Conservation (phyloP, 176 grass and related monocot species). For the Pontederia crassipes region DNA sequence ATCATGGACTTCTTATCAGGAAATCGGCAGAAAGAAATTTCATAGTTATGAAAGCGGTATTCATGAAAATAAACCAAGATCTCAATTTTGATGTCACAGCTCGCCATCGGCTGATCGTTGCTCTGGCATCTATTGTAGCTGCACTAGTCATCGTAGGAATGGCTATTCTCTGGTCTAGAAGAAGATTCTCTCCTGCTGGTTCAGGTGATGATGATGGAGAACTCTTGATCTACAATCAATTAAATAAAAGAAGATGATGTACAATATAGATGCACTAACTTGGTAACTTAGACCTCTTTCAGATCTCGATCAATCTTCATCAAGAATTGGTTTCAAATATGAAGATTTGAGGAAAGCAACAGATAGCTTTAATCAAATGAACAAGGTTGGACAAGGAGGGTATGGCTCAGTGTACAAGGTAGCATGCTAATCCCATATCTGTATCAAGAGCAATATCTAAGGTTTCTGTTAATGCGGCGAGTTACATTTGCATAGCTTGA, state of each 20-base stretch:
- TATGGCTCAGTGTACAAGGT: conserved; percentile 83
- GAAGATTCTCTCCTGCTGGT: conserved; percentile 17
- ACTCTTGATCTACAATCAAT: conserved; percentile 2
- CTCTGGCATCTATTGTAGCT: conserved; percentile 23
- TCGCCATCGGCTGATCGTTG: conserved; percentile 27
- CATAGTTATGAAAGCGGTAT: no score
- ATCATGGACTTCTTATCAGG: no score
- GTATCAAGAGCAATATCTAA: background rate
- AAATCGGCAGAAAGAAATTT: no score
- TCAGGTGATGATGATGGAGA: conserved; percentile 32
- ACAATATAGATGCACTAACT: background rate
- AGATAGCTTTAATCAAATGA: conserved; percentile 50
- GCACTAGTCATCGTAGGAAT: conserved; percentile 27
- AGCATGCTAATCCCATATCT: background rate
- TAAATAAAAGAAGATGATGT: background rate
- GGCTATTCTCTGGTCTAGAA: conserved; percentile 35
- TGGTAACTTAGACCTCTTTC: background rate
- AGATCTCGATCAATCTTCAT: conserved; percentile 55
- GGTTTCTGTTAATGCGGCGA: background rate
- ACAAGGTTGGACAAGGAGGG: conserved; percentile 74
- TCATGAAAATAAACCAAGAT: no score
- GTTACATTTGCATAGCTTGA: no score
- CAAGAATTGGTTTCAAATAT: conserved; percentile 55
- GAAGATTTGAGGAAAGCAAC: conserved; percentile 50
- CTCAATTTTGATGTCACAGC: conserved; percentile 26